A percentile compares a stretch with the other conserved stretches of the same genome.
These are phyloP conservation scores for Cercospora sp. DNA, from an alignment of 2,329 filamentous ascomycete species.

Conservation along the genomic window DNA sequence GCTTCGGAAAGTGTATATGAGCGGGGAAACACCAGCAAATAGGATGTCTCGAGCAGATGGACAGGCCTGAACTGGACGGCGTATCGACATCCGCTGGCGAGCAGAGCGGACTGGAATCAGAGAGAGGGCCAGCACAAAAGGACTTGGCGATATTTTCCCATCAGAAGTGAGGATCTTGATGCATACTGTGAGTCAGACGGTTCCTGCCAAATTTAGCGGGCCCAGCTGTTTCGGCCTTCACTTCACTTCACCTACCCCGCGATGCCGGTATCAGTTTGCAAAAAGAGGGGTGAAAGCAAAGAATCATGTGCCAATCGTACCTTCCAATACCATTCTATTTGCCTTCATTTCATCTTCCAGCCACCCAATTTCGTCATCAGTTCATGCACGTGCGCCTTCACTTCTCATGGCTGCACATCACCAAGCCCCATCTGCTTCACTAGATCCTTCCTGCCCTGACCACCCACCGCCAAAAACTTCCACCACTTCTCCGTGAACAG, in stretches of 20 bases:
- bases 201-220: not conserved
- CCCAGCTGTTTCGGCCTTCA: not conserved
- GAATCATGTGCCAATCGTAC: not conserved
- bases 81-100: not conserved
- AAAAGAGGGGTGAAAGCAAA: not conserved
- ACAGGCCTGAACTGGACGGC: not conserved
- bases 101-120: not conserved
- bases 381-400: not conserved
- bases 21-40: not conserved
- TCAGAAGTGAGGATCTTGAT: not conserved
- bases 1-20: not conserved
- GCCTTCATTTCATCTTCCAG: not conserved
- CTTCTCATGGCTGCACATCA: not conserved
- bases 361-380: not conserved
- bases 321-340: not conserved
- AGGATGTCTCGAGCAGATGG: not conserved
- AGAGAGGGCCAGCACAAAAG: not conserved
- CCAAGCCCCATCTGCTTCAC: not conserved
- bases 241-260: not conserved
- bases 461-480: constrained; percentile 13
- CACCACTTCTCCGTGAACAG: constrained; percentile 18
- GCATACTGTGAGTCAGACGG: not conserved
- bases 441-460: not conserved
- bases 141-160: not conserved
- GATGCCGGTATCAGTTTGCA: not conserved